phyloP scores from a whole-genome alignment of 306 rosid species.

The Lotus japonicus region DNA sequence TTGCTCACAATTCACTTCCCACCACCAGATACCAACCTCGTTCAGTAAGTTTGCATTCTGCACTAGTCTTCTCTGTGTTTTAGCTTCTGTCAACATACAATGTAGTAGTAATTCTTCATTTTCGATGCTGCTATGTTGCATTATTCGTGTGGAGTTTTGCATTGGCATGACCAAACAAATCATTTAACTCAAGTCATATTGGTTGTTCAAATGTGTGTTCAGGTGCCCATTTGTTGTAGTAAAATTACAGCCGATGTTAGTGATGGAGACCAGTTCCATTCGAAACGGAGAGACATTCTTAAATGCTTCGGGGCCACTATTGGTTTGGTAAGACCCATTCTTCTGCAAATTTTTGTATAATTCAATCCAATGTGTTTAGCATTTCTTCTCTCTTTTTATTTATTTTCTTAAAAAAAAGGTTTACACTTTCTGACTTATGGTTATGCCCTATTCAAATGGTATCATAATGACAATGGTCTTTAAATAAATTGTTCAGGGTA shows the following conservation, averaged over 20 bases:
- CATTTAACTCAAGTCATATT: not conserved
- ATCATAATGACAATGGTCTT: not conserved
- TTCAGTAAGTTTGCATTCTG: conserved; percentile 45
- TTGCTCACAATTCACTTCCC: conserved; percentile 29
- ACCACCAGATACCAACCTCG: conserved; percentile 35
- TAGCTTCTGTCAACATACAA: not conserved
- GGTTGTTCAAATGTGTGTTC: conserved; percentile 6
- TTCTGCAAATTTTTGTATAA: not conserved
- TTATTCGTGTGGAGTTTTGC: not conserved
- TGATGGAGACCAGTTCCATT: conserved; percentile 35
- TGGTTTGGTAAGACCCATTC: conserved; percentile 59
- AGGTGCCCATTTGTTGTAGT: conserved; percentile 56
- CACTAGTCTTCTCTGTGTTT: not conserved
- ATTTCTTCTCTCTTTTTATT: not conserved
- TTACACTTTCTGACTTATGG: not conserved
- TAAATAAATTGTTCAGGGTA: not conserved
- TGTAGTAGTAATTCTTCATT: conserved; percentile 2
- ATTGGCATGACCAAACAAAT: not conserved
- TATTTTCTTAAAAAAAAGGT: not conserved
- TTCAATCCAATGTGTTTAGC: not conserved
- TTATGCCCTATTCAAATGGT: not conserved
- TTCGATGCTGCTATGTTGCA: not conserved
- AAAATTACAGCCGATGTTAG: conserved; percentile 31
- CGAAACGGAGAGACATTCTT: conserved; percentile 48
- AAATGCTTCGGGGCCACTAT: conserved; percentile 53